phyloP scores from a whole-genome alignment of 1,284 basidiomycete species.

The Porogramme epimiltina region DNA sequence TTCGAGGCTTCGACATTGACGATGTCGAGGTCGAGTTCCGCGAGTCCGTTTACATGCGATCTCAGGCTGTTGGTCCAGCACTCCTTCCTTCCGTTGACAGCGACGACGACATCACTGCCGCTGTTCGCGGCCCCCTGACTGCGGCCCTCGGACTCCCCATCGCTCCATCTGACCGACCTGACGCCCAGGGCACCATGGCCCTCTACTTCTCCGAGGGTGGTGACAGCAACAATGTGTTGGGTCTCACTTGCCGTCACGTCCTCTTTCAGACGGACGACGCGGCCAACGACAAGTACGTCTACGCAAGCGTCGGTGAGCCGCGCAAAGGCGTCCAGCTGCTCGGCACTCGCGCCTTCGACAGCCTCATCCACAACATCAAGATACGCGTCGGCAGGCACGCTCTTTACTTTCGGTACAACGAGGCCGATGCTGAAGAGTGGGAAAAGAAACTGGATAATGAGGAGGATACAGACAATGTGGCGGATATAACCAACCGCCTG shows the following conservation, averaged over 20 bases:
- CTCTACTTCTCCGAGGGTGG: constrained; percentile 20
- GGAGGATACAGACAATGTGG: no score
- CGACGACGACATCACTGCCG: constrained; percentile 25
- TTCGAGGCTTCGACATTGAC: constrained; percentile 18
- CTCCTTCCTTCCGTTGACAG: constrained; percentile 25
- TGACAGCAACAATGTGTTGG: constrained; percentile 22
- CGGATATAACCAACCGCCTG: no score
- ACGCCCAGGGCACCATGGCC: constrained; percentile 11
- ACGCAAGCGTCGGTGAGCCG: neutral
- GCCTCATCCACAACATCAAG: constrained; percentile 5
- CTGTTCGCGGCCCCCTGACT: constrained; percentile 34
- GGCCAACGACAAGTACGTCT: constrained; percentile 12
- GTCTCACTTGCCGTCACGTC: constrained; percentile 29
- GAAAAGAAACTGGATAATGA: no score
- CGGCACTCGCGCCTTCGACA: constrained; percentile 12
- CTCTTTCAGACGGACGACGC: constrained; percentile 18
- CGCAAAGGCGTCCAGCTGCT: constrained; percentile 13
- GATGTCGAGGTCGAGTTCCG: constrained; percentile 36
- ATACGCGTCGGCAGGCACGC: no score
- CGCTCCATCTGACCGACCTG: constrained; percentile 20
- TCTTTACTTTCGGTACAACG: no score
- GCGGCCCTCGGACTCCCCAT: constrained; percentile 37
- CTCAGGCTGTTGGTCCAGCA: constrained; percentile 27
- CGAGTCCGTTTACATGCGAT: constrained; percentile 29
- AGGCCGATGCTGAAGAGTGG: no score